These are phyloP conservation scores for Artemisia annua DNA, from an alignment of 129 eudicot species.

Conservation along the genomic window DNA sequence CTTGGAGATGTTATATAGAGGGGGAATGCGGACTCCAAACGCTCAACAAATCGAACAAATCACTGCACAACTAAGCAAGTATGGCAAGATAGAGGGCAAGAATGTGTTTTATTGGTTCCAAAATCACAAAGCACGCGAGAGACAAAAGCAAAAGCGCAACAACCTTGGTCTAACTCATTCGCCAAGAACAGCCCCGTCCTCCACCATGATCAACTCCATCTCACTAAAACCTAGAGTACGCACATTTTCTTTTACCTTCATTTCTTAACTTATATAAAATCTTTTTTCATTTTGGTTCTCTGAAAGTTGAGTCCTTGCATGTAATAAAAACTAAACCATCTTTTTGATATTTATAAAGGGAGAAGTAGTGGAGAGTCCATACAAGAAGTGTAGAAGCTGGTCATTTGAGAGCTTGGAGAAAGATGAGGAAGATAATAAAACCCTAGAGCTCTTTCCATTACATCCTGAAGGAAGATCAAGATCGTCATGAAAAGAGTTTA, in stretches of 20 bases:
- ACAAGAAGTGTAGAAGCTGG: constrained; percentile 84
- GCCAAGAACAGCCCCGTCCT: constrained; percentile 43
- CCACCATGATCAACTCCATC: constrained; percentile 44
- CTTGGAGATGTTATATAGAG: constrained; percentile 80
- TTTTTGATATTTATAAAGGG: constrained; percentile 38
- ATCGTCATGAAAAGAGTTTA: constrained; percentile 26
- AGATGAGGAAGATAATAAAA: constrained; percentile 51
- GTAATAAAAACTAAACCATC: constrained; percentile 3
- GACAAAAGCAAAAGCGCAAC: constrained; percentile 90
- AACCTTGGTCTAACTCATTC: constrained; percentile 55
- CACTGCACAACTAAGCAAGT: constrained; percentile 65
- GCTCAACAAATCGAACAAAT: constrained; percentile 91
- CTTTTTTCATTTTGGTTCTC: constrained; percentile 9
- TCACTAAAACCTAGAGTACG: constrained; percentile 57
- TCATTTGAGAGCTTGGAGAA: constrained; percentile 60
- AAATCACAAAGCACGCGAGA: constrained; percentile 91
- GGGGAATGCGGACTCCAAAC: constrained; percentile 92
- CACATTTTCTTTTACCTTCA: background rate
- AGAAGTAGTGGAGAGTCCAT: constrained; percentile 51
- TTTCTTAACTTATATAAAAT: background rate
- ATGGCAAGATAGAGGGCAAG: constrained; percentile 91
- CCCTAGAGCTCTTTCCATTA: constrained; percentile 82
- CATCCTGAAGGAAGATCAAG: constrained; percentile 79
- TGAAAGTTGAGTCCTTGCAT: constrained; percentile 27
- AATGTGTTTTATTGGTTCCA: constrained; percentile 98